Evolutionary conservation across 331 rosid genomes (phyloP), one percentile per base, ranked within the genome.

Genomic region (Erythrophleum ivorense): DNA sequence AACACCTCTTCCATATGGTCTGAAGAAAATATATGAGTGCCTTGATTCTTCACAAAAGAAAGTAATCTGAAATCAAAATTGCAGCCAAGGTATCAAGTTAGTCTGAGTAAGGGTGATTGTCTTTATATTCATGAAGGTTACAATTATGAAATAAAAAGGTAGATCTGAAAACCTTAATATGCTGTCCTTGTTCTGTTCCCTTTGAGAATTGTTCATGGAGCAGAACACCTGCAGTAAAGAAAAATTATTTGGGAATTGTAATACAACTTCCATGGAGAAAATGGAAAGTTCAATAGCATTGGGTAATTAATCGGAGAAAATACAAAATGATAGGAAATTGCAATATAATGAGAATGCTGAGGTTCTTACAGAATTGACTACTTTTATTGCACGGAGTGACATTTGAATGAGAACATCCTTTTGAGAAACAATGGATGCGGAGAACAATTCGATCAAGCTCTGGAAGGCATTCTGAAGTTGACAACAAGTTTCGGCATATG

Each of bases 1-100:
- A 59, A 75, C 87, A 96, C 99, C 98, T 94, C 89, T 84, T 88
- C 88, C 64, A 90, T 87, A 75, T 81, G 92, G 76, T 87, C 89
- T 1, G 86, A 68, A 58, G 94, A 81, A 80, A 92, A 86, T 68
- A 89, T 76, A 75, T 75, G 85, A 81, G 89, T 71, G 62, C 49
- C 82, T 52, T 76, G 71, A 64, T 84, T 84, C 88, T 84, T 96
- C 60, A 82, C 84, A 65, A 50, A 83, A 77, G 87, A 89, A 82
- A 96, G 90, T 79, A 94, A 88, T 75, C 99, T 96, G 90, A 68
- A 46, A 88, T 2, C 50, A 85, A 73, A 86, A 79, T 48, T 29
- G 55, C 31, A 48, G 59, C 70, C 78, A 84, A 68, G 50, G 24
- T 62, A 86, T 79, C 68, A 77, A 75, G 45, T 82, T 31, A 84